Conservation (phyloP, 2,329 filamentous ascomycete species). For the Sclerotinia minor region DNA sequence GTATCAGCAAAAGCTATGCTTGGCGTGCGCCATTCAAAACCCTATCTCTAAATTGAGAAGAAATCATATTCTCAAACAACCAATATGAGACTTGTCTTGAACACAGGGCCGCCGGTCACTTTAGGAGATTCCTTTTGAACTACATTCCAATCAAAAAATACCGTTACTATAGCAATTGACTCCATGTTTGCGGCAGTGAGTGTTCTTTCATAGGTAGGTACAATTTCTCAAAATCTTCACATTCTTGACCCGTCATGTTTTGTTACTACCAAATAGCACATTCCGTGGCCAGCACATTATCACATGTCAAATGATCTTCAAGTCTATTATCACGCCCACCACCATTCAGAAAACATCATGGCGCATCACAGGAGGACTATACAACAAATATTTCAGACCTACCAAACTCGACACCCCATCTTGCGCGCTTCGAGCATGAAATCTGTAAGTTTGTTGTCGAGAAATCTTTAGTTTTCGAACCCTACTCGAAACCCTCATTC, state of each 20-base stretch:
- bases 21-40: too few relatives aligned
- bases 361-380: not conserved
- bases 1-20: too few relatives aligned
- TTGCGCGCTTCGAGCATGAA: not conserved
- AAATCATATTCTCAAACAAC: too few relatives aligned
- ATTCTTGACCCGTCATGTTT: not conserved
- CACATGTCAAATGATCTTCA: conserved; percentile 14
- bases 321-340: not conserved
- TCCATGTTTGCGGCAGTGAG: not conserved
- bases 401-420: not conserved
- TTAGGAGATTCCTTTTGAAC: not conserved
- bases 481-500: not conserved
- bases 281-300: conserved; percentile 13
- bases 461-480: not conserved
- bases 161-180: not conserved
- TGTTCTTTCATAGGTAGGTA: not conserved
- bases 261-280: not conserved
- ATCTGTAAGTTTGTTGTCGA: not conserved
- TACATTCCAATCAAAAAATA: not conserved
- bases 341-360: conserved; percentile 2
- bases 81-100: not conserved
- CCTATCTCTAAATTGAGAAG: too few relatives aligned
- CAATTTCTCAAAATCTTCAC: not conserved
- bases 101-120: too few relatives aligned
- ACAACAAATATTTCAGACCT: not conserved